Base-by-base conservation (phyloP, 495 filamentous ascomycete genomes). In the Podospora appendiculata region DNA sequence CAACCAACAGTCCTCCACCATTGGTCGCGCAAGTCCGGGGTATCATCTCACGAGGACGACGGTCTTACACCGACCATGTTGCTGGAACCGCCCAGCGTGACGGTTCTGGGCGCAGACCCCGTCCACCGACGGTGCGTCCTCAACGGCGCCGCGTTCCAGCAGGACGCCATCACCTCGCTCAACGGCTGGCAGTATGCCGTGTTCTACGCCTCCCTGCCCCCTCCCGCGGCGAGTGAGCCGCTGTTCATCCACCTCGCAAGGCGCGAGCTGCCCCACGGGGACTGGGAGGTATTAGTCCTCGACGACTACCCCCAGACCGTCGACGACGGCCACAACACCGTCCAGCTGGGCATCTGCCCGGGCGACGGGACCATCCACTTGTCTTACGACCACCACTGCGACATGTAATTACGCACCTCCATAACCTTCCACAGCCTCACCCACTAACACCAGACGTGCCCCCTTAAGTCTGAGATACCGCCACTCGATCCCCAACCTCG, bases 301-400 rank as follows among this genome's bases (percentile, higher is more conserved):
- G 58, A 60, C 1, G 75, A 76, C 59, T 78, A 78, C 50, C 56
- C 67, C 13, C 74, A 78, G 55, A 76, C 71, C 5, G 64, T 65
- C 2, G 68, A 78, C 35, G 75, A 78, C 45, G 71, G 66, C 0
- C 75, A 78, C 49, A 78, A 78, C 43, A 76, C 71, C 9, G 64
- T 78, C 41, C 73, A 73, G 58, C 51, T 78, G 51, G 75, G 75
- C 32, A 67, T 77, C 47, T 75, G 62, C 50, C 63, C 69, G 6
- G 67, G 63, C 18, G 74, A 78, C 51, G 72, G 73, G 45, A 74
- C 71, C 3, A 77, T 78, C 32, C 75, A 78, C 42, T 61, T 77
- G 1, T 66, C 71, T 10, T 74, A 68, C 54, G 71, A 74, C 48
- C 71, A 74, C 45, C 71, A 74, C 52, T 74, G 71, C 43, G 68